These are phyloP conservation scores for Cardamine chenopodiifolia DNA, from an alignment of 345 rosid species.

Conservation along the genomic window DNA sequence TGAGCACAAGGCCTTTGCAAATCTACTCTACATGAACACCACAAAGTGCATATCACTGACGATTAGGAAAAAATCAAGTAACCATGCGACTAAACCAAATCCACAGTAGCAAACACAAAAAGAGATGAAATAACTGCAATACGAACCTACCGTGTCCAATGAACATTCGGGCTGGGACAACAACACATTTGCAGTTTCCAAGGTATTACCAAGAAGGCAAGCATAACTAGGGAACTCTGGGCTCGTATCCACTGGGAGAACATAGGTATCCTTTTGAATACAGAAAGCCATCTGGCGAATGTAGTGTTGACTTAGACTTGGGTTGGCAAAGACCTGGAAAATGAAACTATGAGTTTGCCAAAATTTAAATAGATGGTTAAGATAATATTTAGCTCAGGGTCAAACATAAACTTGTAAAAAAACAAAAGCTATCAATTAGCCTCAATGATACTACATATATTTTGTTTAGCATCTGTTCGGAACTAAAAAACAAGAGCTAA, in stretches of 20 bases:
- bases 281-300: conserved; percentile 75
- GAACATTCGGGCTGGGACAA: conserved; percentile 79
- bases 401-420: conserved; percentile 6
- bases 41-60: neutral
- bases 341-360: conserved; percentile 37
- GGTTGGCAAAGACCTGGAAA: conserved; percentile 72
- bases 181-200: conserved; percentile 82
- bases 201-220: conserved; percentile 84
- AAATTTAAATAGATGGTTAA: conserved; percentile 17
- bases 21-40: conserved; percentile 20
- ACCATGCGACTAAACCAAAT: neutral
- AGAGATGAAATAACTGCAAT: neutral
- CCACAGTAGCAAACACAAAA: conserved; percentile 14
- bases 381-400: conserved; percentile 22
- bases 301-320: conserved; percentile 64
- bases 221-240: conserved; percentile 74
- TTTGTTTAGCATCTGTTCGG: neutral
- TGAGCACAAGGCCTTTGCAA: neutral
- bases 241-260: conserved; percentile 67
- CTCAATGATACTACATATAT: conserved; percentile 7
- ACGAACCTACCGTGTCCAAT: conserved; percentile 71
- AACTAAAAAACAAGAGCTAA: conserved; percentile 14
- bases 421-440: conserved; percentile 8
- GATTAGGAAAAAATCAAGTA: neutral
- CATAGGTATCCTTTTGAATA: conserved; percentile 58